These are phyloP conservation scores for Globisporangium radiosum DNA, from an alignment of 352 stramenopile species.

Conservation along the genomic window DNA sequence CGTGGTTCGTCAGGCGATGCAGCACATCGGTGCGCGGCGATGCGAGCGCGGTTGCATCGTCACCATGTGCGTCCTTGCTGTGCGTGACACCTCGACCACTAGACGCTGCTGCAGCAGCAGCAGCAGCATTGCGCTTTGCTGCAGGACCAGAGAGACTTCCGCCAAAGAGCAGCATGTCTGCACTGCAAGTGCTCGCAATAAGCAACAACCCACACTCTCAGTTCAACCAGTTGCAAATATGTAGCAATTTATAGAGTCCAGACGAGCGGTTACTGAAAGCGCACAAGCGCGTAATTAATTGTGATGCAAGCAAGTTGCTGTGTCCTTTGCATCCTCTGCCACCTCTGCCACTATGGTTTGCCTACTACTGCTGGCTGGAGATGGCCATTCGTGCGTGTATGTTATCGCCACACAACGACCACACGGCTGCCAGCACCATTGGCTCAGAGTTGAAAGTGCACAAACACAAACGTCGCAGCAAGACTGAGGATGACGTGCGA, in stretches of 20 bases:
- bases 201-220: background rate
- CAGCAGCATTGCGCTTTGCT: slow-evolving; percentile 9
- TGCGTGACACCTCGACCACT: background rate
- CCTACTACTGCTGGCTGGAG: background rate
- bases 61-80: background rate
- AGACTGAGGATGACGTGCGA: slow-evolving; percentile 82
- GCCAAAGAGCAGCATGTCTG: slow-evolving; percentile 61
- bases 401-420: too few relatives aligned
- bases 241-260: background rate
- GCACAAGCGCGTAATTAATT: background rate
- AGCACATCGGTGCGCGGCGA: slow-evolving; percentile 53
- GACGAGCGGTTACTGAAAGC: background rate
- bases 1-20: slow-evolving; percentile 69
- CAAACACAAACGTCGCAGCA: slow-evolving; percentile 77
- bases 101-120: too few relatives aligned
- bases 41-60: slow-evolving; percentile 2
- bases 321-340: background rate
- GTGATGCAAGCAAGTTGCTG: background rate
- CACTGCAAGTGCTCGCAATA: background rate
- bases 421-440: background rate
- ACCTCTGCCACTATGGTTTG: background rate
- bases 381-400: background rate
- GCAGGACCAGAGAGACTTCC: slow-evolving; percentile 38
- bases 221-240: background rate
- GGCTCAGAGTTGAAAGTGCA: slow-evolving; percentile 69